phyloP scores from a whole-genome alignment of 495 filamentous ascomycete species.

The Penicillium alfredii region DNA sequence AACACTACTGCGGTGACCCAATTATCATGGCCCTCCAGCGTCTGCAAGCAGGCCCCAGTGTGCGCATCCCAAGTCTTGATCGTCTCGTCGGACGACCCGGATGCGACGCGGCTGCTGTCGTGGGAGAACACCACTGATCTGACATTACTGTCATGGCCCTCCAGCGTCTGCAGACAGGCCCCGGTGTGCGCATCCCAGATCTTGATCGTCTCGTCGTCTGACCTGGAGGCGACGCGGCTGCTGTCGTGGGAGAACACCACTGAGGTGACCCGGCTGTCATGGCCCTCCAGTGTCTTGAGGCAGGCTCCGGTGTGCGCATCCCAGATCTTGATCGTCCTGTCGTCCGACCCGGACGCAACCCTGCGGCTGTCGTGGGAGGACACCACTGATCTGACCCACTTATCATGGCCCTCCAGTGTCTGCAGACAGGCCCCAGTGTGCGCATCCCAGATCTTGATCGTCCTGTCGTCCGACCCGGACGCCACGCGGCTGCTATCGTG shows the following conservation, averaged over 20 bases:
- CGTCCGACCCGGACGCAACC: conserved; percentile 25
- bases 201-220: conserved; percentile 7
- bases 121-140: conserved; percentile 9
- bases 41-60: conserved; percentile 55
- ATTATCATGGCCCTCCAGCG: not conserved
- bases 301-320: conserved; percentile 14
- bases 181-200: conserved; percentile 16
- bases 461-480: conserved; percentile 6
- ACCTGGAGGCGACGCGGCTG: conserved; percentile 14
- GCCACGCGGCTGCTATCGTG: conserved; percentile 6
- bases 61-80: conserved; percentile 52
- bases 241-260: conserved; percentile 20
- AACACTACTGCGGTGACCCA: conserved; percentile 18
- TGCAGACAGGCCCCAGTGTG: conserved; percentile 58
- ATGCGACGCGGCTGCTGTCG: conserved; percentile 5
- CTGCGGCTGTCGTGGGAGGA: conserved; percentile 33
- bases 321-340: conserved; percentile 29
- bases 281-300: conserved; percentile 15
- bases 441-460: conserved; percentile 45
- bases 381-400: conserved; percentile 5
- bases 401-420: conserved; percentile 16
- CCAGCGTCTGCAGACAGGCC: not conserved
- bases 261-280: conserved; percentile 13
- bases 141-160: not conserved
- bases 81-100: conserved; percentile 1